These are phyloP conservation scores for Colletotrichum scovillei DNA, from an alignment of 2,329 filamentous ascomycete species.

Conservation along the genomic window DNA sequence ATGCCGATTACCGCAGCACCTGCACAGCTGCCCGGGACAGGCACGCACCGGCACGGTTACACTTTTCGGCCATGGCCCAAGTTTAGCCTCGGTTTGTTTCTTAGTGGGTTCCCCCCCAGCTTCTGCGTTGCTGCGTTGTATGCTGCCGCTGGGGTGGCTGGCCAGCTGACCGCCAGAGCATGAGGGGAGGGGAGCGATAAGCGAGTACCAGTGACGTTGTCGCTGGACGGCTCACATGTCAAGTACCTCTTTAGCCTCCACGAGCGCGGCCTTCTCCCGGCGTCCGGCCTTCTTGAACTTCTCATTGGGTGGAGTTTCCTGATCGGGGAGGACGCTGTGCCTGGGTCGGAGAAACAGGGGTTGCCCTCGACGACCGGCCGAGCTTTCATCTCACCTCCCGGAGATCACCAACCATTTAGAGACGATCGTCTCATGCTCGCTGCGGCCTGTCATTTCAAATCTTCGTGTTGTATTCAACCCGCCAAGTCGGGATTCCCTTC, in stretches of 20 bases:
- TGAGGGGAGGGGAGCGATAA: constrained; percentile 12
- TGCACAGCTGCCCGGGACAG: not conserved
- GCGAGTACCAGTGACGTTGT: constrained; percentile 29
- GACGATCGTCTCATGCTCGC: constrained; percentile 31
- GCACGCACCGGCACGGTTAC: constrained; percentile 25
- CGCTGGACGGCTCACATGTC: constrained; percentile 3
- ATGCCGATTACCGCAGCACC: constrained; percentile 13
- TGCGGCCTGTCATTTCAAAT: constrained; percentile 29
- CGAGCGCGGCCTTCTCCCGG: not conserved
- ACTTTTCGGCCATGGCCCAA: constrained; percentile 34
- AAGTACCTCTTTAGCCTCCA: constrained; percentile 35
- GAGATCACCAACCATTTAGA: constrained; percentile 34
- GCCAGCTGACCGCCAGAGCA: constrained; percentile 13
- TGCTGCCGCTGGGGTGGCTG: constrained; percentile 3
- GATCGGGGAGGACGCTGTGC: constrained; percentile 23
- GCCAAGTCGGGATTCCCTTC: constrained; percentile 4
- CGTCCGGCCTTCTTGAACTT: not conserved
- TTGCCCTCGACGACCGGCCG: constrained; percentile 35
- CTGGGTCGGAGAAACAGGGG: constrained; percentile 31
- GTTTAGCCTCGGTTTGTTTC: constrained; percentile 37
- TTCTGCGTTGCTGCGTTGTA: constrained; percentile 6
- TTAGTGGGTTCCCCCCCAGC: constrained; percentile 16
- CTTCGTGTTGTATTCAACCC: constrained; percentile 16
- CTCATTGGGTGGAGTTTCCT: constrained; percentile 22
- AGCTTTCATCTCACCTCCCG: constrained; percentile 34